Conservation (phyloP, 345 rosid genomes). For the Brassica incana region DNA sequence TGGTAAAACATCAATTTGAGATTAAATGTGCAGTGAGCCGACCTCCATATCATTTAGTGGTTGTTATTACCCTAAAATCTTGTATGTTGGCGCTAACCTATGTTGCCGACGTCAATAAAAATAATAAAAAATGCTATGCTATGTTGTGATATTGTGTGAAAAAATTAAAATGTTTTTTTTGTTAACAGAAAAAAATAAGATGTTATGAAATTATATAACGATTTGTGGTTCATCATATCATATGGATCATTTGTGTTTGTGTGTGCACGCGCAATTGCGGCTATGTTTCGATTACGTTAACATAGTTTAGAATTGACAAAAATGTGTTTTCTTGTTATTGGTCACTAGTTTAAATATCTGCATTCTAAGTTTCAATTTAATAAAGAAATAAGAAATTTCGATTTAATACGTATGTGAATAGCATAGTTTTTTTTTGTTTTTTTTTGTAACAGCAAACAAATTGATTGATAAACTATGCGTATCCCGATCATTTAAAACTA, state of each 20-base stretch:
- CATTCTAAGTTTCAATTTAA: background rate
- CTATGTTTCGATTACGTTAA: background rate
- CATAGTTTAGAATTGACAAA: background rate
- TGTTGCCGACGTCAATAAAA: constrained; percentile 19
- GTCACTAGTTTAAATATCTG: background rate
- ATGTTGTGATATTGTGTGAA: background rate
- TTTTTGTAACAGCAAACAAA: background rate
- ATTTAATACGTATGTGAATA: background rate
- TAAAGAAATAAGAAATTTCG: background rate
- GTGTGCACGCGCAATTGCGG: background rate
- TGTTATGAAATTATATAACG: background rate
- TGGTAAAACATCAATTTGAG: background rate
- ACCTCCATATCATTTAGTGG: constrained; percentile 16
- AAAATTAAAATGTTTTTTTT: background rate
- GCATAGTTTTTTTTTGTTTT: background rate
- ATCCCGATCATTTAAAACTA: background rate
- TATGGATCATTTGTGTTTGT: background rate
- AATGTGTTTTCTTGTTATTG: background rate
- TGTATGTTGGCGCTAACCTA: constrained; percentile 1
- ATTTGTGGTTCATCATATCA: background rate
- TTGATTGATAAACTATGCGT: too few species aligned
- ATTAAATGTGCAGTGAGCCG: background rate
- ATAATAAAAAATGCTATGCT: background rate
- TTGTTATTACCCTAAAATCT: background rate
- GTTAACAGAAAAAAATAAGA: background rate